phyloP scores from a whole-genome alignment of 169 alveolate species.

The Prorocentrum cordatum region DNA sequence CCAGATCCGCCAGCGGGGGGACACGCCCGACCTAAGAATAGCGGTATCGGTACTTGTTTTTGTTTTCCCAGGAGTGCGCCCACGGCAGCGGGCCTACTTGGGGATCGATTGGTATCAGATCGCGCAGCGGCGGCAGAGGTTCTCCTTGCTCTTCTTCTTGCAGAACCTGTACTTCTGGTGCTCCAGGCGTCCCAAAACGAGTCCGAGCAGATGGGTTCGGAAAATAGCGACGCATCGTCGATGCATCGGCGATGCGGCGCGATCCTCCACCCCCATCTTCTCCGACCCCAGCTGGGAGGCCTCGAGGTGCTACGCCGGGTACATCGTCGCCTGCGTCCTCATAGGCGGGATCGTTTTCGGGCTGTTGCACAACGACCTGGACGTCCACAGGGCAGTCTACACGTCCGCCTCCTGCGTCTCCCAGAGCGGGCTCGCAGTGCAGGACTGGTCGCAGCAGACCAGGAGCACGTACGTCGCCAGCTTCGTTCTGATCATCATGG shows the following conservation, averaged over 20 bases:
- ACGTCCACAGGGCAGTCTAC: conserved; percentile 29
- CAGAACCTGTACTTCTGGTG: conserved; percentile 52
- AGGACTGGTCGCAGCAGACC: conserved; percentile 57
- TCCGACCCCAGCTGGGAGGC: not conserved
- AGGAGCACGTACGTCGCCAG: conserved; percentile 35
- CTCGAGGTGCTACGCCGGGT: conserved; percentile 40
- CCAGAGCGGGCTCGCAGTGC: conserved; percentile 61
- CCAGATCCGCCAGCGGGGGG: no score
- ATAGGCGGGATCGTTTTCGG: not conserved
- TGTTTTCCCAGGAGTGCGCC: no score
- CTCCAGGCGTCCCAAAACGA: not conserved
- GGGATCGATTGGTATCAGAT: conserved; percentile 61
- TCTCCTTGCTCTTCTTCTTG: conserved; percentile 23
- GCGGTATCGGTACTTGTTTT: no score
- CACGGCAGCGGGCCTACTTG: conserved; percentile 42
- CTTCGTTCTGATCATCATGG: conserved; percentile 37
- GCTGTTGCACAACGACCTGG: not conserved
- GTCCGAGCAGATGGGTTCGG: not conserved
- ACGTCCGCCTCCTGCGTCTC: conserved; percentile 65
- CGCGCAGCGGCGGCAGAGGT: not conserved
- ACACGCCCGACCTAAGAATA: no score
- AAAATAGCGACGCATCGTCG: not conserved
- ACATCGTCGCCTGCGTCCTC: not conserved
- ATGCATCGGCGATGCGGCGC: not conserved
- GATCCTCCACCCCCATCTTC: not conserved